Base-by-base conservation (phyloP, 2,329 filamentous ascomycete species). In the Talaromyces islandicus region DNA sequence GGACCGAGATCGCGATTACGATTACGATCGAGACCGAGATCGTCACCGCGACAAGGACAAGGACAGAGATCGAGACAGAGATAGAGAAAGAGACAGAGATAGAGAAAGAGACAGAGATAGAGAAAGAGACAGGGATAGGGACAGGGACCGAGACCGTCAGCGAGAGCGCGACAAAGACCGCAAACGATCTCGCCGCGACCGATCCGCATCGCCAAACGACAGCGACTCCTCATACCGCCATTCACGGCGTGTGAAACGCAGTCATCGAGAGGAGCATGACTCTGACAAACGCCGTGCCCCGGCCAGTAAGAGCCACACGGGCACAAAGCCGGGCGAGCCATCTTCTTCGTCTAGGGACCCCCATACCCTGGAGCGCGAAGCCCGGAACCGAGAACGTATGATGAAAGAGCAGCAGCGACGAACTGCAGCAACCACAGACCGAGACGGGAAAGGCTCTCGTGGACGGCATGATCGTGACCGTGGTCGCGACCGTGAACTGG, bases 321-420 rank as follows among this genome's bases (percentile, higher is more conserved):
- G 7, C 32, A 57, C 53, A 17, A 56, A 38, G 63, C 64, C 29
- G 51, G 53, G 54, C 24, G 55, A 63, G 5, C 50, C 67, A 4
- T 68, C 69, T 25, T 24, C 43, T 46, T 65, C 69, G 1, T 72
- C 77, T 35, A 77, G 91, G 86, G 85, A 92, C 83, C 67, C 85
- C 79, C 69, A 91, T 69, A 91, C 89, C 46, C 82, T 88, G 57
- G 90, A 93, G 71, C 91, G 90, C 66, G 88, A 88, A 62, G 80
- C 84, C 57, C 79, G 91, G 64, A 78, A 80, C 52, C 72, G 76
- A 14, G 89, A 93, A 73, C 79, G 83, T 7, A 76, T 84, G 59
- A 71, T 90, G 48, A 85, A 84, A 63, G 87, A 89, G 68, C 80
- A 82, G 65, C 90, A 94, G 59, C 82, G 80, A 11, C 78, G 78